phyloP scores from a whole-genome alignment of 2,329 filamentous ascomycete species.

The Torrubiella hemipterigena region DNA sequence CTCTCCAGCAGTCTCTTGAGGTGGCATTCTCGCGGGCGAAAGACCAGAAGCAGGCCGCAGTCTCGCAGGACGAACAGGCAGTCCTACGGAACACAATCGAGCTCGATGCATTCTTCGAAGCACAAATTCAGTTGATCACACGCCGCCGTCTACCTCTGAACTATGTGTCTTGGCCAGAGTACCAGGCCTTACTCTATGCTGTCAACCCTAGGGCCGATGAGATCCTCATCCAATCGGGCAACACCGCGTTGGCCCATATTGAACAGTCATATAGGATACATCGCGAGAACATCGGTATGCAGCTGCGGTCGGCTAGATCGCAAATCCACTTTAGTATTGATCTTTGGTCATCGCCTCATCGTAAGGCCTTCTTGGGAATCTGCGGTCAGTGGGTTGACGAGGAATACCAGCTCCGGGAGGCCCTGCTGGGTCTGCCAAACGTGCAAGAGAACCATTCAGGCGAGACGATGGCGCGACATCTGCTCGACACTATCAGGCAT shows the following conservation, averaged over 20 bases:
- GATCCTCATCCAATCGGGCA: background rate
- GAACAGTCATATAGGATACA: background rate
- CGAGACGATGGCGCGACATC: too few relatives aligned
- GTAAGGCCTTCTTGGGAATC: too few relatives aligned
- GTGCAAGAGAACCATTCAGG: too few relatives aligned
- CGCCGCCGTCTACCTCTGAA: background rate
- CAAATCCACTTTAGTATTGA: too few relatives aligned
- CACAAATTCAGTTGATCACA: slow-evolving; percentile 1
- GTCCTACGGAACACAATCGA: background rate
- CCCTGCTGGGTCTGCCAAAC: too few relatives aligned
- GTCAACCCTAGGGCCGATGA: background rate
- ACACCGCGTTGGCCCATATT: background rate
- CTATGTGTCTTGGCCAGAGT: background rate
- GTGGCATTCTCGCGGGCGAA: background rate
- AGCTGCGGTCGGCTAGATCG: too few relatives aligned
- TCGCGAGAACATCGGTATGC: background rate
- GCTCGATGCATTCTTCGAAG: background rate
- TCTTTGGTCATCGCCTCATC: too few relatives aligned
- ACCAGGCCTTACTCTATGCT: background rate
- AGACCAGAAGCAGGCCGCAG: background rate
- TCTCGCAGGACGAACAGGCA: background rate
- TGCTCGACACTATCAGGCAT: too few relatives aligned
- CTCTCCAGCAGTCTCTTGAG: slow-evolving; percentile 1
- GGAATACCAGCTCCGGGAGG: too few relatives aligned
- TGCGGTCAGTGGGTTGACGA: too few relatives aligned